Percentiles rank a stretch among this genome's conserved stretches.
phyloP scores from a whole-genome alignment of 179 eudicot species.

The Gypsophila paniculata region DNA sequence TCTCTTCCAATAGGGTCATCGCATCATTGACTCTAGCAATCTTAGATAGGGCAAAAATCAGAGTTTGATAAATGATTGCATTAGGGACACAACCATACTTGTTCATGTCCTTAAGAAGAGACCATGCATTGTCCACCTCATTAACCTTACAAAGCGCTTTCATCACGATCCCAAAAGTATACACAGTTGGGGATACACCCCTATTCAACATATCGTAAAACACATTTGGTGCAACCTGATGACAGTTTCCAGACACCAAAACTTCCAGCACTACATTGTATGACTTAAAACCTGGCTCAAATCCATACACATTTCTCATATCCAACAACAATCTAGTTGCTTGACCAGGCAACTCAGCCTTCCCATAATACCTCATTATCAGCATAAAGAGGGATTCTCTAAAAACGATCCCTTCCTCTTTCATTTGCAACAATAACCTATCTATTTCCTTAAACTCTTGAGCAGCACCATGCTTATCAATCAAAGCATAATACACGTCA shows the following conservation, averaged over 20 bases:
- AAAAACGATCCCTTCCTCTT: slow-evolving; percentile 60
- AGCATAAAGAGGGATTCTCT: slow-evolving; percentile 64
- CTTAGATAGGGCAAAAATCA: slow-evolving; percentile 67
- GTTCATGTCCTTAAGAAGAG: slow-evolving; percentile 86
- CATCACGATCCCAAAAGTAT: slow-evolving; percentile 70
- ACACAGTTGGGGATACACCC: slow-evolving; percentile 75
- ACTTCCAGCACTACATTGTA: slow-evolving; percentile 80
- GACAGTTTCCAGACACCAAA: slow-evolving; percentile 65
- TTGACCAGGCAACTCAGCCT: slow-evolving; percentile 83
- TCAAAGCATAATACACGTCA: slow-evolving; percentile 71
- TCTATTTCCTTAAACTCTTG: slow-evolving; percentile 65
- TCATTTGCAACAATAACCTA: slow-evolving; percentile 67
- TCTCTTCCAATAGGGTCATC: slow-evolving; percentile 70
- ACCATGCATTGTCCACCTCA: slow-evolving; percentile 72
- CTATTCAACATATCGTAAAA: slow-evolving; percentile 81
- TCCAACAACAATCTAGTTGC: slow-evolving; percentile 83
- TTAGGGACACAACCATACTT: slow-evolving; percentile 93
- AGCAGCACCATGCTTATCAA: slow-evolving; percentile 62
- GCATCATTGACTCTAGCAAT: slow-evolving; percentile 65
- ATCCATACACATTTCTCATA: slow-evolving; percentile 58
- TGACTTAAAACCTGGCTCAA: slow-evolving; percentile 62
- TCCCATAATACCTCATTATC: slow-evolving; percentile 73
- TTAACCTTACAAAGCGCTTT: slow-evolving; percentile 66
- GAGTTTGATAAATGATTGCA: slow-evolving; percentile 73
- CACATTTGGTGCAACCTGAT: slow-evolving; percentile 58